Conservation (phyloP, 768 basidiomycete genomes). For the Stropharia rugosoannulata region DNA sequence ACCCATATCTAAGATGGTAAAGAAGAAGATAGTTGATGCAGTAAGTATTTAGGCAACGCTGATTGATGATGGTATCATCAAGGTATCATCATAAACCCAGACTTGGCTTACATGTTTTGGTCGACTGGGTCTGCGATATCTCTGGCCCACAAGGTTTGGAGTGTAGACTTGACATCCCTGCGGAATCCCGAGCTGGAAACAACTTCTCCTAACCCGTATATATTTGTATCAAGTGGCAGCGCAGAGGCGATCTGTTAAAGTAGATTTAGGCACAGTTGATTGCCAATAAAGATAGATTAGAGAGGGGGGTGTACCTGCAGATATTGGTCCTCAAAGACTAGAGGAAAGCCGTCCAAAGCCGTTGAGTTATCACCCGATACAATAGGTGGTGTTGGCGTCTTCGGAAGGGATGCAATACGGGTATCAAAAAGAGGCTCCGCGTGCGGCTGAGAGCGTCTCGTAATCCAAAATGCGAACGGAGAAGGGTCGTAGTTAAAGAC, state of each 20-base stretch:
- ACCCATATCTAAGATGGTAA: slow-evolving; percentile 53
- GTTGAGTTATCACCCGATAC: slow-evolving; percentile 50
- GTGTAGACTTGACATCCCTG: slow-evolving; percentile 59
- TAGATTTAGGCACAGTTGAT: neutral
- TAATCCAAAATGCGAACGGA: slow-evolving; percentile 83
- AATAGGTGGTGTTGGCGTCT: slow-evolving; percentile 57
- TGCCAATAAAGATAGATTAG: slow-evolving; percentile 8
- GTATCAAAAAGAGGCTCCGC: slow-evolving; percentile 69
- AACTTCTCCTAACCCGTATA: slow-evolving; percentile 79
- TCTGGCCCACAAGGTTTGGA: slow-evolving; percentile 70
- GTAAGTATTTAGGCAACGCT: neutral
- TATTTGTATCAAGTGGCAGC: slow-evolving; percentile 63
- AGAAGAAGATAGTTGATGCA: neutral
- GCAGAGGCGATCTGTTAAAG: slow-evolving; percentile 55
- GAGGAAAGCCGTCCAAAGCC: slow-evolving; percentile 59
- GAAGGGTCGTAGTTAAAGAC: slow-evolving; percentile 62
- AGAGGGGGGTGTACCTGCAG: slow-evolving; percentile 49
- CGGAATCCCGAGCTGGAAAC: slow-evolving; percentile 69
- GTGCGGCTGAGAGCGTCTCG: slow-evolving; percentile 57
- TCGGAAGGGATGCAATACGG: slow-evolving; percentile 57
- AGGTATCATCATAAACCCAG: too few species aligned
- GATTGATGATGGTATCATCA: slow-evolving; percentile 14
- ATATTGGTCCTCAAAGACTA: slow-evolving; percentile 82
- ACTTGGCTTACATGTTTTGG: slow-evolving; percentile 54
- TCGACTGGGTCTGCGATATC: slow-evolving; percentile 64